Evolutionary conservation across 169 alveolate species (phyloP), one percentile per base, ranked within the genome.

Genomic region (Pseudocohnilembus persalinus): DNA sequence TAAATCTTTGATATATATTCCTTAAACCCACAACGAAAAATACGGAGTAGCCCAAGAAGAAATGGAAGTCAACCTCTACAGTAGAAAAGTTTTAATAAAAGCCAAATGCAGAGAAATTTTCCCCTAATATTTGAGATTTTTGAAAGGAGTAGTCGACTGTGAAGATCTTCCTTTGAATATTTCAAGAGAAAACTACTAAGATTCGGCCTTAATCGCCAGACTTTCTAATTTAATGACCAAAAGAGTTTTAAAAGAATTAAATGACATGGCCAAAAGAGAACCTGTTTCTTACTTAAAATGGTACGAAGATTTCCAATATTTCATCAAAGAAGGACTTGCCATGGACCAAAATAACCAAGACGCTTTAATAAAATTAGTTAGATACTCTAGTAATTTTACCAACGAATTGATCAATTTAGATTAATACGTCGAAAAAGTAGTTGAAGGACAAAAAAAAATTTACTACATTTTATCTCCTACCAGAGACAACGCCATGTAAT

Each of bases 81-180:
- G 93, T 81, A 90, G 94, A 80, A 94, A 94, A 74, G 99, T 98
- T 11, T 84, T 98, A 87, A 98, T 98, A 34, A 96, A 97, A 94
- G 94, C 96, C 81, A 94, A 94, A 29, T 98, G 99, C 63, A 93
- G 91, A 32, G 97, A 96, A 34, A 94, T 98, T 35, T 92, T 98
- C 25, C 99, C 99, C 1, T 91, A 93, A 92, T 98, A 99, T 98
- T 91, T 98, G 74, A 96, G 98, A 94, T 98, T 98, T 87, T 94
- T 98, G 76, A 96, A 97, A 91, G 99, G 99, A 16, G 99, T 98
- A 35, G 98, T 98, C 24, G 99, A 98, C 88, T 98, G 99, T 86
- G 99, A 98, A 84, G 99, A 98, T 91, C 89, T 98, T 84, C 99
- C 99, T 6, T 93, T 98, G 78, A 97, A 98, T 88, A 98, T 98